A percentile compares a stretch with the other conserved stretches of the same genome.
phyloP scores from a whole-genome alignment of 2,329 filamentous ascomycete genomes.

The Xylaria arbuscula region DNA sequence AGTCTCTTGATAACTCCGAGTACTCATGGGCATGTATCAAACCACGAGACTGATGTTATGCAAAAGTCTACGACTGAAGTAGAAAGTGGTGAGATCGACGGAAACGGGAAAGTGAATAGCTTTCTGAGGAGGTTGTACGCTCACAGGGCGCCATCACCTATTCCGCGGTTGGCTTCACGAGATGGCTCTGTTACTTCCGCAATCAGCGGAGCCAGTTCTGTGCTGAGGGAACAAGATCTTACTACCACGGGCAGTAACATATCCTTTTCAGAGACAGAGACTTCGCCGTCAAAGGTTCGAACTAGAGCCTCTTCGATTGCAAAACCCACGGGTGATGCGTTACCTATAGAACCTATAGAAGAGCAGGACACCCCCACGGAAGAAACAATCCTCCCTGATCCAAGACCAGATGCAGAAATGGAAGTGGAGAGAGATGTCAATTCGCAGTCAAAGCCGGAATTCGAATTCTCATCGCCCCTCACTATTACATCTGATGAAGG shows the following conservation, averaged over 20 bases:
- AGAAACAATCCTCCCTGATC: constrained; percentile 4
- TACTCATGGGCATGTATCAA: constrained; percentile 34
- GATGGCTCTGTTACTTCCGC: constrained; percentile 23
- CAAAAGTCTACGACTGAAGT: constrained; percentile 35
- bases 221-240: constrained; percentile 7
- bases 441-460: constrained; percentile 46
- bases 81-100: constrained; percentile 35
- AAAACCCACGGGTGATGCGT: not conserved
- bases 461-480: constrained; percentile 44
- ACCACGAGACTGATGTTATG: constrained; percentile 29
- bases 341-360: constrained; percentile 11
- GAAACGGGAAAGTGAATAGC: constrained; percentile 20
- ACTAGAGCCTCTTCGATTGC: not conserved
- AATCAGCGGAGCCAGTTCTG: not conserved
- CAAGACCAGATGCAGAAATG: constrained; percentile 7
- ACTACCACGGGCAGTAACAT: not conserved
- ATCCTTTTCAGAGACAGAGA: constrained; percentile 14
- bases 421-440: constrained; percentile 30
- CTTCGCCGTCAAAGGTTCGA: not conserved
- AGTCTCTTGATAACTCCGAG: constrained; percentile 49
- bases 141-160: constrained; percentile 25
- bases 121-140: constrained; percentile 36
- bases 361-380: constrained; percentile 20
- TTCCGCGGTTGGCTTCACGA: constrained; percentile 28
- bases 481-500: constrained; percentile 33